Base-by-base conservation (phyloP, 176 grass and related monocot species). In the Oryza glaberrima region DNA sequence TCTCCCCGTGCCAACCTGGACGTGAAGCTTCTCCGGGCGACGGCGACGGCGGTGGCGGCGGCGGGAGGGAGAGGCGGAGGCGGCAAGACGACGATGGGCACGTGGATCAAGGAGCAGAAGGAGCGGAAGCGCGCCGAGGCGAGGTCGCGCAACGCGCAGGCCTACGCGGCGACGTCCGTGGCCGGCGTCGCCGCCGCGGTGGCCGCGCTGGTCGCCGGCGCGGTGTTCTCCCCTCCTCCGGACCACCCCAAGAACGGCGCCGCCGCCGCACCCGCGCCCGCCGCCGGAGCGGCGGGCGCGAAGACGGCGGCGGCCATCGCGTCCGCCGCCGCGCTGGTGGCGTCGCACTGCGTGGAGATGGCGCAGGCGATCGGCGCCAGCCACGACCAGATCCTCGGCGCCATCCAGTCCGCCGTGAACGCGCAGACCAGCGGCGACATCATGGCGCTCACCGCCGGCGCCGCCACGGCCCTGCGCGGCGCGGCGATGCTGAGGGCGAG, bases 301-400 rank as follows among this genome's bases (percentile, higher is more conserved):
- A 95, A 98, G 86, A 93, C 88, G 4, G 89, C 84, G 3, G 89
- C 95, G 5, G 89, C 87, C 20, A 87, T 94, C 69, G 92, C 92
- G 32, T 94, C 92, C 0, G 95, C 95, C 45, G 91, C 95, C 0
- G 92, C 95, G 36, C 87, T 94, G 71, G 94, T 98, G 77, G 95
- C 93, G 44, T 98, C 95, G 14, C 95, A 98, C 77, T 98, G 95
- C 67, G 91, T 98, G 76, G 95, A 98, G 86, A 98, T 95, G 84
- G 95, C 95, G 16, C 95, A 93, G 83, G 78, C 87, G 30, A 90
- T 95, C 72, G 95, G 95, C 43, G 95, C 93, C 52, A 84, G 72
- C 77, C 92, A 98, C 67, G 93, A 95, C 9, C 92, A 98, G 82
- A 95, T 98, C 87, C 74, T 95, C 26, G 84, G 32, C 26, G 85